Base-by-base conservation (phyloP, 495 filamentous ascomycete genomes). In the Acidomyces sp. region DNA sequence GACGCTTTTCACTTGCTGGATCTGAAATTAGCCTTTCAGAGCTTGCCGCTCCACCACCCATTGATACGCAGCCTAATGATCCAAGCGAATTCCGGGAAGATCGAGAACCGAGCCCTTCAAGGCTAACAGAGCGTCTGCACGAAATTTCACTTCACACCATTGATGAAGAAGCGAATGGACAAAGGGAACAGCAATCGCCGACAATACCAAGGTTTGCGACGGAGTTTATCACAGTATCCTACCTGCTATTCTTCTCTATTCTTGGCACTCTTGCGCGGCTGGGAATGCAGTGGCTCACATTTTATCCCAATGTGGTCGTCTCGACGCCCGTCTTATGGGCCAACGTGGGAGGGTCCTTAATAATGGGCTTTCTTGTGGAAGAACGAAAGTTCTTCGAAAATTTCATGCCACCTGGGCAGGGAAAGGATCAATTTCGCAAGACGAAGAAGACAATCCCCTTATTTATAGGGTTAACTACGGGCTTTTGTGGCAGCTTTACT, bases 401-500 rank as follows among this genome's bases (percentile, higher is more conserved):
- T 52, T 60, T 37, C 41, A 34, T 11, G 40, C 23, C 7, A 37
- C 6, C 11, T 21, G 17, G 22, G 16, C 5, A 29, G 10, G 23
- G 4, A 4, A 28, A 28, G 3, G 5, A 22, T 6, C 17, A 16
- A 9, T 37, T 20, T n/a, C 30, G 9, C 26, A 21, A 36, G 26
- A 59, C n/a, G 16, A 92, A 86, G 56, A 88, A 86, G 61, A 80
- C 81, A 2, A 77, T 88, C 33, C 86, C 85, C 0, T 68, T 92
- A 0, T 94, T 87, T 55, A 81, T 93, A 39, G 88, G 88, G 19
- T 72, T 96, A 1, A 75, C 88, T 0, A 90, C 83, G 2, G 88
- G 88, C 11, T 93, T 92, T 63, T 94, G 88, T 57, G 88, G 88
- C 39, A 84, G 76, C 48, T 77, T 88, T 35, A 94, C 88, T 2